Conservation (phyloP, 352 stramenopile genomes). For the Phytopythium boreale region DNA sequence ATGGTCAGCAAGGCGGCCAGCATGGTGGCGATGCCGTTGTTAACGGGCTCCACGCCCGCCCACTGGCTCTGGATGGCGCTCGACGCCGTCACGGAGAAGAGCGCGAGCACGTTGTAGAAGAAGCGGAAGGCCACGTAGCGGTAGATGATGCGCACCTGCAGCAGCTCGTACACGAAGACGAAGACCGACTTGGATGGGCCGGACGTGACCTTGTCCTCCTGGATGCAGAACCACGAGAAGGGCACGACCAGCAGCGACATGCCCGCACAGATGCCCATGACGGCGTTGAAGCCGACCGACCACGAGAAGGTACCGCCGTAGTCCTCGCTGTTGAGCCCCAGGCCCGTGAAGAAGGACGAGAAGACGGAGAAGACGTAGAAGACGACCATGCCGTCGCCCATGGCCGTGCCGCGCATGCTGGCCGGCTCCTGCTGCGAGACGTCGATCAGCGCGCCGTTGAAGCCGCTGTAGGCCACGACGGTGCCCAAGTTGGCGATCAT, state of each 20-base stretch:
- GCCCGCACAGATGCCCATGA: constrained; percentile 40
- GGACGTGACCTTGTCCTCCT: constrained; percentile 24
- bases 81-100: constrained; percentile 46
- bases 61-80: constrained; percentile 48
- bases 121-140: constrained; percentile 57
- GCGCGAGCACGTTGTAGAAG: constrained; percentile 39
- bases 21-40: constrained; percentile 48
- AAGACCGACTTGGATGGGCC: constrained; percentile 36
- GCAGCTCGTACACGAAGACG: constrained; percentile 32
- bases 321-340: constrained; percentile 42
- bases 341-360: constrained; percentile 38
- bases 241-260: constrained; percentile 39
- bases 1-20: constrained; percentile 36
- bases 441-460: constrained; percentile 64
- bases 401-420: constrained; percentile 29
- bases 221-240: constrained; percentile 43
- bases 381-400: constrained; percentile 32
- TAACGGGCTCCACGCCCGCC: constrained; percentile 56
- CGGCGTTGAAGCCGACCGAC: constrained; percentile 49
- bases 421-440: constrained; percentile 44
- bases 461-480: constrained; percentile 69
- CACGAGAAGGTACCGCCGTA: constrained; percentile 51
- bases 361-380: constrained; percentile 25
- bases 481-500: constrained; percentile 45
- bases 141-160: constrained; percentile 47